phyloP scores from a whole-genome alignment of 345 rosid genomes.

The Geranium brycei region DNA sequence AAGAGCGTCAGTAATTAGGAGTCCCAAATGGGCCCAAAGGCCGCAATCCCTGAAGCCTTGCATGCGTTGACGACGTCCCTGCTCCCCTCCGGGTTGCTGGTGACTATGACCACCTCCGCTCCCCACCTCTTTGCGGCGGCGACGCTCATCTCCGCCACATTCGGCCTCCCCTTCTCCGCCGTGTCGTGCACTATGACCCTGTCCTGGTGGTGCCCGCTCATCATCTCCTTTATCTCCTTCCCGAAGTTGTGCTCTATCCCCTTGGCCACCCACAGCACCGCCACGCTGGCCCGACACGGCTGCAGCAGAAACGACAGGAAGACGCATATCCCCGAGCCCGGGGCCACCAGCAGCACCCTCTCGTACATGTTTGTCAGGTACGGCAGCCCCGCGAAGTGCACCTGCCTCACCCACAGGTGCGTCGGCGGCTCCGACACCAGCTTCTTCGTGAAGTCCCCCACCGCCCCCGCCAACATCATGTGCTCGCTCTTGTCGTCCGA shows the following conservation, averaged over 20 bases:
- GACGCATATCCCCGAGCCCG: slow-evolving; percentile 79
- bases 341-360: slow-evolving; percentile 64
- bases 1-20: too few species aligned
- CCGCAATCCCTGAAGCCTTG: slow-evolving; percentile 45
- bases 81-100: slow-evolving; percentile 86
- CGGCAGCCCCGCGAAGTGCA: slow-evolving; percentile 72
- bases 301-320: slow-evolving; percentile 69
- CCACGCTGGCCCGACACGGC: slow-evolving; percentile 40
- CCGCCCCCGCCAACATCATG: slow-evolving; percentile 89
- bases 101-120: slow-evolving; percentile 67
- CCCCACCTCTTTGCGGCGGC: slow-evolving; percentile 53
- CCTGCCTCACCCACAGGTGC: slow-evolving; percentile 68
- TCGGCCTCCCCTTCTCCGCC: slow-evolving; percentile 47
- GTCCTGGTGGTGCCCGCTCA: slow-evolving; percentile 37
- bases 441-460: slow-evolving; percentile 70
- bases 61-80: slow-evolving; percentile 62
- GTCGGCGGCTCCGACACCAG: slow-evolving; percentile 49
- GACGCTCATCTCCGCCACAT: slow-evolving; percentile 55
- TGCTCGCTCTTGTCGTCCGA: slow-evolving; percentile 60
- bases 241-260: slow-evolving; percentile 66
- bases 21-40: slow-evolving; percentile 94
- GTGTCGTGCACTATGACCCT: slow-evolving; percentile 66
- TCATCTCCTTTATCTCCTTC: slow-evolving; percentile 39
- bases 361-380: slow-evolving; percentile 63
- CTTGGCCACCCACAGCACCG: slow-evolving; percentile 69